Conservation (phyloP, 129 eudicot genomes). For the Artemisia tridentata region DNA sequence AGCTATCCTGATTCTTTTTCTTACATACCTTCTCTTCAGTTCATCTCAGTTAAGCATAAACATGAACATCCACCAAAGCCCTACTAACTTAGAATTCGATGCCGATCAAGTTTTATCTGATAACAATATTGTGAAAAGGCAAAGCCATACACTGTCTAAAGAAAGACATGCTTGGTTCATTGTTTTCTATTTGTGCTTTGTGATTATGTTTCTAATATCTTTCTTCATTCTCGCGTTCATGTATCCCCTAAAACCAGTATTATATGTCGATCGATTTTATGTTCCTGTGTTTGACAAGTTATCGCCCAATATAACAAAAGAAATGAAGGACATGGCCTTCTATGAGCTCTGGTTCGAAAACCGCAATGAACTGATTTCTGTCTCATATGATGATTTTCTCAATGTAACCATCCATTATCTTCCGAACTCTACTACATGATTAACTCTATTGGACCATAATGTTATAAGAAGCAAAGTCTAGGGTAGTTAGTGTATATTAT, state of each 20-base stretch:
- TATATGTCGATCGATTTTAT: neutral
- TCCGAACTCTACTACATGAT: constrained; percentile 4
- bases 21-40: too few relatives aligned
- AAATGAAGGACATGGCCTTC: neutral
- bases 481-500: too few relatives aligned
- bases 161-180: neutral
- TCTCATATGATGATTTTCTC: constrained; percentile 2
- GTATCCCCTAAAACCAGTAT: constrained; percentile 7
- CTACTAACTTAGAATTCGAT: too few relatives aligned
- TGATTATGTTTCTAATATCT: neutral
- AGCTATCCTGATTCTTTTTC: too few relatives aligned
- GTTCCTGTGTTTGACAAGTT: neutral
- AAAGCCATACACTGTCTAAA: neutral
- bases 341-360: neutral
- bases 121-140: neutral
- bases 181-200: neutral
- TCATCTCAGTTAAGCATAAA: too few relatives aligned
- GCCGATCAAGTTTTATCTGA: neutral
- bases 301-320: neutral
- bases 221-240: neutral
- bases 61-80: too few relatives aligned
- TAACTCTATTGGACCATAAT: too few relatives aligned
- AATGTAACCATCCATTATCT: neutral
- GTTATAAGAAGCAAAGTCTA: too few relatives aligned
- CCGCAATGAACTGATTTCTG: neutral